Percentiles rank a stretch among this genome's conserved stretches.
phyloP scores from a whole-genome alignment of 805 yeast genomes.

The Saccharomyces eubayanus region DNA sequence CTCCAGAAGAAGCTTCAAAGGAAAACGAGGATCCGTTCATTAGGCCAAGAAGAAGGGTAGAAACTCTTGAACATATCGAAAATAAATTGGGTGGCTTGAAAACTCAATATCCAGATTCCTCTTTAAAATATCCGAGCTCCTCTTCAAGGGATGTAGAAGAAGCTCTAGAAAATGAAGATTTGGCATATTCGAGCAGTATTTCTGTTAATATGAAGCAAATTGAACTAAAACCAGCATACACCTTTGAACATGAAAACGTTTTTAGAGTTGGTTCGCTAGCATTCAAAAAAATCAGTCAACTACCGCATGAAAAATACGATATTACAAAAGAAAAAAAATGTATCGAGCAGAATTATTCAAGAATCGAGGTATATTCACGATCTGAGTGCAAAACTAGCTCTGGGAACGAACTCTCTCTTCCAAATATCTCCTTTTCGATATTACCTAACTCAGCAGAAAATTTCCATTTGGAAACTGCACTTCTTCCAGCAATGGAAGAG shows the following conservation, averaged over 20 bases:
- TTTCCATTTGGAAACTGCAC: conserved; percentile 1
- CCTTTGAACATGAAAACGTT: conserved; percentile 6
- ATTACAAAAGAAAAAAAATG: neutral
- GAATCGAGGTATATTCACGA: neutral
- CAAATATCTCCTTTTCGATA: conserved; percentile 3
- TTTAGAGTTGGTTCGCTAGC: conserved; percentile 18
- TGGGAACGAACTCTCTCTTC: neutral
- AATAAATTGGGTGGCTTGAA: neutral
- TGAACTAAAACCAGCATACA: conserved; percentile 12
- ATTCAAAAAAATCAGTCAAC: conserved; percentile 1
- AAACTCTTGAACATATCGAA: conserved; percentile 20
- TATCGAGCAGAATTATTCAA: neutral
- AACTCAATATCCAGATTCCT: neutral
- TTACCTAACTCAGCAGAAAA: conserved; percentile 1
- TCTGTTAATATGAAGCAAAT: conserved; percentile 20
- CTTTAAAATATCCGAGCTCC: neutral
- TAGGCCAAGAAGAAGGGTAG: conserved; percentile 6
- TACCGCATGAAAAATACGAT: neutral
- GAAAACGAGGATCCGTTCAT: neutral
- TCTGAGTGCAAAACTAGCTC: neutral
- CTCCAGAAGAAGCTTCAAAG: neutral
- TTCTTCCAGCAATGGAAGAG: neutral
- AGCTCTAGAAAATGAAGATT: neutral
- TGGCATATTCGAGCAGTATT: neutral
- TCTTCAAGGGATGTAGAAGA: neutral